Conservation (phyloP, 176 grass and related monocot species). For the Poa pratensis region DNA sequence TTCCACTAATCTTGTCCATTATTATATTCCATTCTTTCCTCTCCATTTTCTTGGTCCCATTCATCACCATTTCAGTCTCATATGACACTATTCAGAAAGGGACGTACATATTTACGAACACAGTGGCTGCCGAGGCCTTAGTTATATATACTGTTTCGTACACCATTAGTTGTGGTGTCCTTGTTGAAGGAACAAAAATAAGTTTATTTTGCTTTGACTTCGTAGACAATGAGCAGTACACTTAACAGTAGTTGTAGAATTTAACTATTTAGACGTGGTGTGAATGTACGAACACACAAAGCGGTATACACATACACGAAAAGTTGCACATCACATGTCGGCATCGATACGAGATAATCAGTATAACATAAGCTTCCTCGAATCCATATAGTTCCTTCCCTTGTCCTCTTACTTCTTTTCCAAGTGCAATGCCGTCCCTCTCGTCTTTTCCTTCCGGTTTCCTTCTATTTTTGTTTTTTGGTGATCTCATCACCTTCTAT, state of each 20-base stretch:
- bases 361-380: conserved; percentile 35
- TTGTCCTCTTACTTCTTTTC: conserved; percentile 55
- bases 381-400: conserved; percentile 32
- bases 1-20: conserved; percentile 32
- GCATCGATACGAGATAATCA: conserved; percentile 42
- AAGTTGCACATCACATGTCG: conserved; percentile 51
- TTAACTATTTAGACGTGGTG: conserved; percentile 34
- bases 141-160: conserved; percentile 39
- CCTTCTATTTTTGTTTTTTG: conserved; percentile 48
- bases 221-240: conserved; percentile 23
- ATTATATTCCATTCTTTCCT: conserved; percentile 40
- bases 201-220: conserved; percentile 49
- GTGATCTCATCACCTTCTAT: conserved; percentile 48
- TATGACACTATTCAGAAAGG: conserved; percentile 23
- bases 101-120: conserved; percentile 42
- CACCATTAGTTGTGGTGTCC: conserved; percentile 54
- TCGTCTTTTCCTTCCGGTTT: conserved; percentile 50
- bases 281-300: conserved; percentile 38
- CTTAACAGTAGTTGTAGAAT: neutral
- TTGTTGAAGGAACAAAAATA: conserved; percentile 11
- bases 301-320: conserved; percentile 34
- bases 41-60: conserved; percentile 47
- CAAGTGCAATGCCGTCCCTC: conserved; percentile 52
- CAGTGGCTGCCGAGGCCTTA: conserved; percentile 44
- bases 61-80: conserved; percentile 32